A percentile compares a stretch with the other conserved stretches of the same genome.
These are phyloP conservation scores for Telopea speciosissima DNA, from an alignment of 177 flowering plant species.

Conservation along the genomic window DNA sequence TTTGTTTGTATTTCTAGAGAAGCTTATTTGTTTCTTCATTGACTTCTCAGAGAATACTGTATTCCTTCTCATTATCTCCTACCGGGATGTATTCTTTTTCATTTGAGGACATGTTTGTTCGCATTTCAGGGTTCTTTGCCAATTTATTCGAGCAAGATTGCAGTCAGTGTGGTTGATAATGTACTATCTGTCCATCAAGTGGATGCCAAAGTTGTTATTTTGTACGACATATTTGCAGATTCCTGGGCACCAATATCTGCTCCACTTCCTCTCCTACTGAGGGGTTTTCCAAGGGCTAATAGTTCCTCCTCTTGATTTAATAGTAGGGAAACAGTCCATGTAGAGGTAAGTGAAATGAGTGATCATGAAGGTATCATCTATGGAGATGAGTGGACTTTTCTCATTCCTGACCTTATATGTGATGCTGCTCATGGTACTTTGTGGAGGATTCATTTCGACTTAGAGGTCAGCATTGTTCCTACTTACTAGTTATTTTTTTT, in stretches of 20 bases:
- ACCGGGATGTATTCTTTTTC: neutral
- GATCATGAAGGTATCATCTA: conserved; percentile 45
- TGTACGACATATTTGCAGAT: conserved; percentile 81
- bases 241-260: conserved; percentile 92
- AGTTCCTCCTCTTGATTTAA: conserved; percentile 29
- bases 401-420: conserved; percentile 79
- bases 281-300: conserved; percentile 46
- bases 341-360: conserved; percentile 28
- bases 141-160: conserved; percentile 76
- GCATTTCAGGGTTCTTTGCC: conserved; percentile 83
- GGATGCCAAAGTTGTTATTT: conserved; percentile 91
- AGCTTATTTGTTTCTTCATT: neutral
- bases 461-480: conserved; percentile 52
- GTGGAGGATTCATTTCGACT: conserved; percentile 86
- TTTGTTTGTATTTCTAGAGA: neutral
- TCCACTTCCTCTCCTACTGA: conserved; percentile 83
- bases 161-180: conserved; percentile 89
- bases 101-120: neutral
- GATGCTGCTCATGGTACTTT: conserved; percentile 55
- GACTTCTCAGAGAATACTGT: neutral
- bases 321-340: conserved; percentile 27
- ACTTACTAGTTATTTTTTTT: neutral
- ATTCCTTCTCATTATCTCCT: neutral
- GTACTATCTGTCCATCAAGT: conserved; percentile 93
- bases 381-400: conserved; percentile 86